These are phyloP conservation scores for Panus rudis DNA, from an alignment of 768 basidiomycete species.

Conservation along the genomic window DNA sequence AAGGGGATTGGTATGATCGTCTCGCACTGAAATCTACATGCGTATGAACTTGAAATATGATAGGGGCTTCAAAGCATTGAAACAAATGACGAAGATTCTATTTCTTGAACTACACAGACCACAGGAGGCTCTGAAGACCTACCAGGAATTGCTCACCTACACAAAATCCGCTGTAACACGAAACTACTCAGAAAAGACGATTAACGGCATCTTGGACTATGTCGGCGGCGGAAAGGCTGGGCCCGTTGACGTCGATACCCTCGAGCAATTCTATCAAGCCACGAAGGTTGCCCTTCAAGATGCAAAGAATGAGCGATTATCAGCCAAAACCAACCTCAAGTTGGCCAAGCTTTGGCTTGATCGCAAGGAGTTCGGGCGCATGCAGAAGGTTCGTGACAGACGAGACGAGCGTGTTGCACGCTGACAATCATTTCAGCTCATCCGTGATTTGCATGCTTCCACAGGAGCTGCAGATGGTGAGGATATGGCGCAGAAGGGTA, in stretches of 20 bases:
- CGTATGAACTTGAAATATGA: not conserved
- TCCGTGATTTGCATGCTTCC: constrained; percentile 66
- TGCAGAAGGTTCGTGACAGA: constrained; percentile 56
- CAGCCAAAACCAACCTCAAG: constrained; percentile 94
- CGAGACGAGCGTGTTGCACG: not conserved
- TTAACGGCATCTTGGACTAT: constrained; percentile 97
- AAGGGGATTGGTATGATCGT: constrained; percentile 78
- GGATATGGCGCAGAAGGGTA: constrained; percentile 89
- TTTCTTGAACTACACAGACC: constrained; percentile 77
- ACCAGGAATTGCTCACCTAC: constrained; percentile 81
- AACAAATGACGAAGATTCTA: constrained; percentile 93
- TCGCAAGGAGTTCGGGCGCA: constrained; percentile 79
- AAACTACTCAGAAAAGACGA: constrained; percentile 96
- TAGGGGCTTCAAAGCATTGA: constrained; percentile 99
- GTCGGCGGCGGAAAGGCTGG: constrained; percentile 87
- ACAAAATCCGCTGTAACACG: constrained; percentile 94
- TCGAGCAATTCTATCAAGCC: constrained; percentile 93
- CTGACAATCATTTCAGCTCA: constrained; percentile 41
- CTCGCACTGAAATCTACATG: constrained; percentile 1
- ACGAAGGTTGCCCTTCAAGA: constrained; percentile 88
- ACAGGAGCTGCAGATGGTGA: constrained; percentile 62
- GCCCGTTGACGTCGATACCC: constrained; percentile 69
- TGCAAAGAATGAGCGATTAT: constrained; percentile 93
- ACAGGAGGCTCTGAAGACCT: constrained; percentile 78
- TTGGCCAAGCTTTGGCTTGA: constrained; percentile 97